A percentile compares a stretch with the other conserved stretches of the same genome.
phyloP scores from a whole-genome alignment of 1,284 basidiomycete genomes.

The Trametes polyzona region DNA sequence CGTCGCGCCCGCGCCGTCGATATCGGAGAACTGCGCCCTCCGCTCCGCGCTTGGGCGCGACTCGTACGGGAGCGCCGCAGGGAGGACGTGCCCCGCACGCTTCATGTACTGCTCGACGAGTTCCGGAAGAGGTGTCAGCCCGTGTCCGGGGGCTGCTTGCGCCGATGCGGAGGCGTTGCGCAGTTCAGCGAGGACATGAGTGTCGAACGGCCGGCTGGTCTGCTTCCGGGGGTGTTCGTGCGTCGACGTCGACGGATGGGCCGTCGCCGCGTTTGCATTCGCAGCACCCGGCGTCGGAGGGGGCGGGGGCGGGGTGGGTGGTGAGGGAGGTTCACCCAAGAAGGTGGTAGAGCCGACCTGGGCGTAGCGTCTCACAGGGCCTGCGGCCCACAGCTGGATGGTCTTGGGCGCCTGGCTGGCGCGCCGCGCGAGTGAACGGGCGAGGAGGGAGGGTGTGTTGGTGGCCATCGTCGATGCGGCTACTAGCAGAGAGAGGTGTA shows the following conservation, averaged over 20 bases:
- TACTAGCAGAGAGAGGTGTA: not conserved
- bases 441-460: not conserved
- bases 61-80: constrained; percentile 53
- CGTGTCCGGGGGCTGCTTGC: not conserved
- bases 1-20: not conserved
- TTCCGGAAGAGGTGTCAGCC: constrained; percentile 21
- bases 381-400: too few relatives aligned
- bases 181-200: constrained; percentile 25
- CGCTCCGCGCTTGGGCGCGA: constrained; percentile 44
- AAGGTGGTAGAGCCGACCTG: constrained; percentile 33
- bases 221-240: constrained; percentile 1
- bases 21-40: constrained; percentile 34
- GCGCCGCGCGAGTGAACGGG: constrained; percentile 1
- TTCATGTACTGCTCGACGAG: constrained; percentile 43
- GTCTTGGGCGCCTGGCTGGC: not conserved
- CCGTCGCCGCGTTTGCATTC: too few relatives aligned
- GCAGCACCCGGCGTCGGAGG: constrained; percentile 6
- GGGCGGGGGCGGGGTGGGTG: constrained; percentile 21
- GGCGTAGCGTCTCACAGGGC: constrained; percentile 27
- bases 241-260: too few relatives aligned
- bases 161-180: constrained; percentile 3
- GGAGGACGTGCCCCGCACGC: constrained; percentile 48
- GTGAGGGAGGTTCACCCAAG: constrained; percentile 30
- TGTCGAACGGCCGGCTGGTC: constrained; percentile 27
- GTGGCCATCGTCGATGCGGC: not conserved